Base-by-base conservation (phyloP, 1,139 yeast species). In the Wickerhamomyces sp. region DNA sequence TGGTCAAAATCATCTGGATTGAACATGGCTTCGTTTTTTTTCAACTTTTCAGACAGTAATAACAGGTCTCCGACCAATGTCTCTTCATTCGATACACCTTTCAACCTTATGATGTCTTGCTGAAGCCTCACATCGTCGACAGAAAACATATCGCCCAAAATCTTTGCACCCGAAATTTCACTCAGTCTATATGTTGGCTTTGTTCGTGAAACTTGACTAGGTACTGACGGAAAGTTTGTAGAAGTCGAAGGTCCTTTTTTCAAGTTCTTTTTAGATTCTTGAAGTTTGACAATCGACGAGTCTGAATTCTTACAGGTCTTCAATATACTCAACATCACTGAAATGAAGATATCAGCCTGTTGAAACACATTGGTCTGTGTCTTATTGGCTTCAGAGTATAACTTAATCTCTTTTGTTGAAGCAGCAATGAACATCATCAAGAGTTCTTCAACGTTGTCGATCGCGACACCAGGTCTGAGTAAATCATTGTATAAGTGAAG, bases 381-480 rank as follows among this genome's bases (percentile, higher is more conserved):
- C 38, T 78, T 75, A 13, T 66, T 59, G 2, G 62, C 66, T 6
- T 71, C 71, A 3, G 64, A 58, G 1, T 77, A 76, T 36, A 78
- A 53, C 51, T 81, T 80, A 35, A 84, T 61, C 60, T 84, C 91
- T 53, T 79, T 82, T 46, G 80, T 79, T 9, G 87, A 81, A 48
- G 78, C 73, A 27, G 82, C 73, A 23, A 84, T 77, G 60, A 85
- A 87, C 60, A 76, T 72, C 69, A 83, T 76, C 9, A 86, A 75
- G 43, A 86, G 66, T 47, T 80, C 84, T 53, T 84, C 91, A 1
- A 81, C 78, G 34, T 77, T 72, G 36, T 70, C 68, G 46, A 73
- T 72, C 61, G 37, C 61, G 55, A 50, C 72, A 68, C 69, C 68
- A 2, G 86, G 81, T 41, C 77, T 79, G 37, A 84, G 65, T 27